phyloP scores from a whole-genome alignment of 2,329 filamentous ascomycete genomes.

The Elsinoe australis region DNA sequence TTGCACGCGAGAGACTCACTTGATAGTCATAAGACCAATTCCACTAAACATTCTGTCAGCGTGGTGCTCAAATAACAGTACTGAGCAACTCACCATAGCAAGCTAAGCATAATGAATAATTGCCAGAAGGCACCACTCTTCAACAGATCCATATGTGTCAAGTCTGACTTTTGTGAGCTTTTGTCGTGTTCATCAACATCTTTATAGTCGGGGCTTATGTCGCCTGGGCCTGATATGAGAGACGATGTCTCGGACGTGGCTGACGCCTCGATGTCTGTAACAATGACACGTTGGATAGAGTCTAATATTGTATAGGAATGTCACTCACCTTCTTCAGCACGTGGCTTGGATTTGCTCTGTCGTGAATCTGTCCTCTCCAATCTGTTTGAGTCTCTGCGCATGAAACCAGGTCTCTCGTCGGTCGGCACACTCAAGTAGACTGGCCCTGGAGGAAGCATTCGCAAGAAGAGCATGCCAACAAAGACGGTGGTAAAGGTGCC shows the following conservation, averaged over 20 bases:
- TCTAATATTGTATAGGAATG: background rate
- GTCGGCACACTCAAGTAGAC: slow-evolving; percentile 51
- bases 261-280: slow-evolving; percentile 17
- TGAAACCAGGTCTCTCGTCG: slow-evolving; percentile 38
- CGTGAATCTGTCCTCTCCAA: slow-evolving; percentile 43
- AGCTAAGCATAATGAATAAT: slow-evolving; percentile 74
- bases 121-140: slow-evolving; percentile 79
- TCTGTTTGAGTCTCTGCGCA: slow-evolving; percentile 37
- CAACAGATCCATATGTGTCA: slow-evolving; percentile 73
- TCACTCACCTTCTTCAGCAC: slow-evolving; percentile 45
- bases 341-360: slow-evolving; percentile 35
- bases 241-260: slow-evolving; percentile 70
- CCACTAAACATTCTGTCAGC: slow-evolving; percentile 38
- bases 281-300: slow-evolving; percentile 17
- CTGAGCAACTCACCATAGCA: slow-evolving; percentile 60
- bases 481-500: slow-evolving; percentile 73
- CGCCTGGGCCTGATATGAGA: slow-evolving; percentile 59
- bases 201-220: slow-evolving; percentile 42
- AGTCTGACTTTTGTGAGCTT: slow-evolving; percentile 77
- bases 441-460: slow-evolving; percentile 56
- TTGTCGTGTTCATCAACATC: slow-evolving; percentile 53
- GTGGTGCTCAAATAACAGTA: background rate
- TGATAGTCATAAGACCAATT: slow-evolving; percentile 97
- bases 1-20: slow-evolving; percentile 52
- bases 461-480: slow-evolving; percentile 75